Conservation (phyloP, 2,329 filamentous ascomycete genomes). For the Ophiostoma himal-ulmi region DNA sequence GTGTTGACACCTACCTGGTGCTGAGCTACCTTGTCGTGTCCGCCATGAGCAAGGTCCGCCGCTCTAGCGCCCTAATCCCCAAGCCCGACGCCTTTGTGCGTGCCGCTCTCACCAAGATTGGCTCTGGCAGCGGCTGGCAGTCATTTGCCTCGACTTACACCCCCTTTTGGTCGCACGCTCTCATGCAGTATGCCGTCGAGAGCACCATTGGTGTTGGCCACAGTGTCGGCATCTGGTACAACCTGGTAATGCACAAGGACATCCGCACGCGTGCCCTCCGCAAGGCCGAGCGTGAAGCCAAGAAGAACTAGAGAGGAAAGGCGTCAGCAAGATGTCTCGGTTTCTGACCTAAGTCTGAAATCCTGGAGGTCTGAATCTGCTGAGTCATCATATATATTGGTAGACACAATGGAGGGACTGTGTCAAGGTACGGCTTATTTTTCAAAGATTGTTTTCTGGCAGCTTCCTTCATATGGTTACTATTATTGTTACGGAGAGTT, state of each 20-base stretch:
- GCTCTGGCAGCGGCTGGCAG: constrained; percentile 77
- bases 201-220: constrained; percentile 49
- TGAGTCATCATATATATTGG: background rate
- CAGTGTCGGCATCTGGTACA: constrained; percentile 43
- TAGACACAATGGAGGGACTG: background rate
- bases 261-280: constrained; percentile 76
- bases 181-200: constrained; percentile 79
- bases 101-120: constrained; percentile 72
- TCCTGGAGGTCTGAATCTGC: background rate
- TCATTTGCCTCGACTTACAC: constrained; percentile 77
- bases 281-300: constrained; percentile 68
- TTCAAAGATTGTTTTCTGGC: background rate
- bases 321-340: background rate
- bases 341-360: background rate
- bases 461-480: background rate
- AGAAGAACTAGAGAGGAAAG: constrained; percentile 10
- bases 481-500: background rate
- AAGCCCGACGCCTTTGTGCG: constrained; percentile 77
- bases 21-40: constrained; percentile 90
- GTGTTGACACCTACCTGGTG: constrained; percentile 84
- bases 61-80: constrained; percentile 70
- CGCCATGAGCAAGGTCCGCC: constrained; percentile 94
- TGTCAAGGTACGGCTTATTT: background rate
- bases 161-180: constrained; percentile 85
- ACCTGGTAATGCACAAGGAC: constrained; percentile 67